Base-by-base conservation (phyloP, 2,329 filamentous ascomycete species). In the Diaporthe sp. region DNA sequence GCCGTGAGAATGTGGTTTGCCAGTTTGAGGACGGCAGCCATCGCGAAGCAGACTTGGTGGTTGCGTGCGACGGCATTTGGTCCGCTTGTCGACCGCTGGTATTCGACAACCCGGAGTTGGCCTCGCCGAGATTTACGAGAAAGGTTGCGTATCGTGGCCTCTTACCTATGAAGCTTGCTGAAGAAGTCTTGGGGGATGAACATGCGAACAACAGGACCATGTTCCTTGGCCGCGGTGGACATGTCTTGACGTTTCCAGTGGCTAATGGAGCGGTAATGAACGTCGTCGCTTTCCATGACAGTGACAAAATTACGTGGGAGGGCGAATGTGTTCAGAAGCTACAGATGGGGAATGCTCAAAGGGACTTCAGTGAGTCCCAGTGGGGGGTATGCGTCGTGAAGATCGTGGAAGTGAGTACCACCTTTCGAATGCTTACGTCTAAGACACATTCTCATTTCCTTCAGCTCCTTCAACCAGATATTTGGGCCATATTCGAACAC, bases 401-500 rank as follows among this genome's bases (percentile, higher is more conserved):
- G 19, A 72, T 72, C 53, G 55, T 72, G 49, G 2, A 72, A n/a
- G 53, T 72, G 42, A 57, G 49, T 58, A n/a, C 19, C 19, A 39
- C 53, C 37, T 49, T 46, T 42, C 19, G 4, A 55, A 34, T 72
- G 22, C 25, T 19, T 42, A 34, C 51, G 25, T 34, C 28, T 22
- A 34, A 46, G 28, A 25, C 25, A 57, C n/a, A 7, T 46, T 44
- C 53, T 72, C 4, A 72, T 28, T 10, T 44, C 53, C 34, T 31
- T 5, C 19, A 72, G 68, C 68, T 59, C 12, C 49, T 72, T 13
- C 51, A 59, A 58, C 49, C 68, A 72, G 51, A 72, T n/a, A 37
- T 58, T 28, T 72, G 68, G 68, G 68, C 68, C 10, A 55, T 72
- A 57, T 72, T 72, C 37, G 51, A 72, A 28, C 68, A 72, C 53